Evolutionary conservation across 257 asterid genomes (phyloP).

Genomic region (Solanum virginianum): DNA sequence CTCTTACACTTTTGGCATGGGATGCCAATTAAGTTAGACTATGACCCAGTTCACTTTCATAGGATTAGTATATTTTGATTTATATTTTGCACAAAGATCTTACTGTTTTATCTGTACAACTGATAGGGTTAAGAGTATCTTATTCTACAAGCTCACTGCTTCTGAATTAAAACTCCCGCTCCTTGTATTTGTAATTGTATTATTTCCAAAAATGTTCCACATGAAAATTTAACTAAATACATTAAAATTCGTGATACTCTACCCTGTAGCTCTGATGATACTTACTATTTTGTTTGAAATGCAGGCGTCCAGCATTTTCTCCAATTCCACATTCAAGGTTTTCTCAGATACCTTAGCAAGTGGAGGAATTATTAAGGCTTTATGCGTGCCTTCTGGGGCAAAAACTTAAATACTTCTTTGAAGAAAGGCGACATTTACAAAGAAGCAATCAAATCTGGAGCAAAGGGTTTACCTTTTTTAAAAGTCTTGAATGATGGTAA

Average conservation of each 20-base stretch:
- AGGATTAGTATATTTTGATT: not conserved
- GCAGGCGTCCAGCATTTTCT: constrained; percentile 73
- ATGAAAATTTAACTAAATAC: not conserved
- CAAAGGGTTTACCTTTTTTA: constrained; percentile 89
- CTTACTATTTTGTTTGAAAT: not conserved
- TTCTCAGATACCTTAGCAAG: constrained; percentile 59
- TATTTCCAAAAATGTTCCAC: not conserved
- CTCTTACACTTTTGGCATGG: not conserved
- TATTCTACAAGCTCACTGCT: not conserved
- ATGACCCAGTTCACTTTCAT: not conserved
- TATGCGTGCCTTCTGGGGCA: constrained; percentile 76
- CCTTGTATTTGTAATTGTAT: not conserved
- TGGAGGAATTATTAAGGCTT: constrained; percentile 63
- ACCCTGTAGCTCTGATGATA: not conserved
- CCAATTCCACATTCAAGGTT: constrained; percentile 70
- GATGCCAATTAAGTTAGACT: not conserved
- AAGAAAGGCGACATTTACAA: constrained; percentile 83
- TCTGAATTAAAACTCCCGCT: not conserved
- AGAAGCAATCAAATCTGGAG: constrained; percentile 86
- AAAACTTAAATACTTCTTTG: constrained; percentile 66
- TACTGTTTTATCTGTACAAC: not conserved
- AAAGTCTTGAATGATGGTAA: constrained; percentile 80
- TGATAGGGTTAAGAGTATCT: not conserved
- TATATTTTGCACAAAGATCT: not conserved
- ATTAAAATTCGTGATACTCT: not conserved